Evolutionary conservation across 1,284 basidiomycete species (phyloP), one percentile per base, ranked within the genome.

Genomic region (Wallemia mellicola): DNA sequence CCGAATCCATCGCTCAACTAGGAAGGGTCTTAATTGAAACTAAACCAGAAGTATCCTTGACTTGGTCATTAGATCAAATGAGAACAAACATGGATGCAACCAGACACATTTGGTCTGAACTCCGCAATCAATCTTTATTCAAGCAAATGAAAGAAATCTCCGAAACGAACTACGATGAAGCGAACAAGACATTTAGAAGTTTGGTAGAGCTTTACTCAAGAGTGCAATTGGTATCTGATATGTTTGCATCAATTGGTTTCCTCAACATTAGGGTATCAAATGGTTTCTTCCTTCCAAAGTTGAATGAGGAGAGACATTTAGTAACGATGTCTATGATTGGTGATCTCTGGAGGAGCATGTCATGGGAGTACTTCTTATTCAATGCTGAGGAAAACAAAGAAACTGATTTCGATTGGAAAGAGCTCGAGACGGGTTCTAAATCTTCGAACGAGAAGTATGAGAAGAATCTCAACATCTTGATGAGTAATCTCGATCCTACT

Each of bases 1-100:
- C 80, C 59, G 86, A 83, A 66, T 83, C 86, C 0, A 76, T 95
- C 64, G 81, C 92, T 9, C 81, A 86, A 67, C 79, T 95, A 59
- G 78, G 95, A 67, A 79, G 88, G 7, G 82, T 81, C 5, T 82
- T 96, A 76, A 81, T 82, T 7, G 91, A 96, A 67, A 80, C 84
- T 55, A 79, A 84, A 54, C 81, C 86, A 0, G 77, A 75, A 61
- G 80, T 84, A 62, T 82, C 88, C 1, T 72, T 94, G 38, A 71
- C 75, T 24, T 79, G 82, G 61, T 73, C 96, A 58, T 73, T 86
- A 14, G 74, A 77, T 58, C 75, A 86, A 19, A 80, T 92, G 24
- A 78, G 79, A 61, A 72, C 74, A 30, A 83, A 83, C 2, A 72
- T 96, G 57, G 73, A 75, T 22, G 77, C 80, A 59, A 84, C 83